Evolutionary conservation across 352 stramenopile species (phyloP), one percentile per base, ranked within the genome.

Genomic region (Globisporangium nagaii): DNA sequence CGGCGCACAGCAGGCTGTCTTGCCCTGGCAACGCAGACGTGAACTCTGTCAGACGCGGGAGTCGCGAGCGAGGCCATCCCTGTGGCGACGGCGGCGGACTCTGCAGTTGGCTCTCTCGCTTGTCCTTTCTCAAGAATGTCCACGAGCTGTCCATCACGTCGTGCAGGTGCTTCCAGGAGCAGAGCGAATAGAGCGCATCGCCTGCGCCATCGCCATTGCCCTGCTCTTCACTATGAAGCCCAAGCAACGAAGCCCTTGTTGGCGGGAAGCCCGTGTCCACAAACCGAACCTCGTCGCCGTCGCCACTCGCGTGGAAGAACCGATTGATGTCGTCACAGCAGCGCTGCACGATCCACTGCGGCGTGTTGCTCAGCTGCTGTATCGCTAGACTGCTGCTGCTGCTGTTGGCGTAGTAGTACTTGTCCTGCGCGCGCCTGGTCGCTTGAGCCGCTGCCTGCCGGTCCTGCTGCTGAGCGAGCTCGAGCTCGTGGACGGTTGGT

Each of bases 221-320:
- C n/a, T n/a, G n/a, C n/a, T 12, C 36, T 4, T 15, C 25, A 10
- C 12, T 22, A 19, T 30, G 4, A 2, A 12, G 20, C 0, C 15
- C 17, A 4, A 55, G n/a, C 15, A 65, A 30, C 10, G 58, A 61
- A 1, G 12, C 22, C 34, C 17, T 6, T 1, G 5, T 27, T 2
- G 60, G 61, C 0, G 65, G 58, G 39, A 84, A 86, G 8, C 32
- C 60, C 9, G 47, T 15, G 37, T 86, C 75, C n/a, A 83, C 60
- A 47, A 81, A 84, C 10, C 44, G 20, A 13, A 54, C 30, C 4
- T 19, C n/a, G 20, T 46, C 46, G 25, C 15, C 20, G 2, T 49
- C 25, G 0, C 5, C n/a, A 3, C 57, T 36, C 11, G 62, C 24
- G 30, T 34, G 49, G 58, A 60, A 75, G 56, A 71, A 72, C 9